Evolutionary conservation across 1,139 yeast species (phyloP).

Genomic region (Magnusiomyces clavatus): DNA sequence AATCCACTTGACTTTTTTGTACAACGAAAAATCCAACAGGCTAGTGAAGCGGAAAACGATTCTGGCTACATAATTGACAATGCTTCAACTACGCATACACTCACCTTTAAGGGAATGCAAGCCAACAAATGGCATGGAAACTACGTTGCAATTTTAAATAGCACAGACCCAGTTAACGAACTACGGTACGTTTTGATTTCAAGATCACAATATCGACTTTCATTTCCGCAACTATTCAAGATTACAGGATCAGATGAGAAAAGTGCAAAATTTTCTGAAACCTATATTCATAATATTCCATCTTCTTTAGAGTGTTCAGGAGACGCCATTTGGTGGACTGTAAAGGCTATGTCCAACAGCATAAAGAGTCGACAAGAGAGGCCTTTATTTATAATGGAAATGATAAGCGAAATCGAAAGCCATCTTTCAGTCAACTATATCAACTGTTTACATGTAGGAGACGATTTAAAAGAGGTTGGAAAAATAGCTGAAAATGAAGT

Average conservation of each 20-base stretch:
- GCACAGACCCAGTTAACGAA: neutral
- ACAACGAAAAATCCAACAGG: neutral
- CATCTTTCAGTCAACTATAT: neutral
- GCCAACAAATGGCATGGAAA: neutral
- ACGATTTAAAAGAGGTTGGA: neutral
- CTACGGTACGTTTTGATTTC: neutral
- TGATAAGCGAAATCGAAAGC: conserved; percentile 1
- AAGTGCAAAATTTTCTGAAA: neutral
- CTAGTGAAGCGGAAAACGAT: neutral
- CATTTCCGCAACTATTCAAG: neutral
- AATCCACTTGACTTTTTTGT: neutral
- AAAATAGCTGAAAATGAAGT: neutral
- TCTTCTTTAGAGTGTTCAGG: neutral
- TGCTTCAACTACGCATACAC: neutral
- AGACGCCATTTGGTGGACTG: conserved; percentile 2
- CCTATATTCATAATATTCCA: neutral
- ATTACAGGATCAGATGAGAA: neutral
- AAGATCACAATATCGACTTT: neutral
- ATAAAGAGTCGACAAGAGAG: neutral
- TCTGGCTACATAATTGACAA: neutral
- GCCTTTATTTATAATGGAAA: neutral
- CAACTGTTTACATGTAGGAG: neutral
- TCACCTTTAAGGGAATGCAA: neutral
- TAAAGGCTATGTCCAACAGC: conserved; percentile 3
- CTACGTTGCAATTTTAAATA: neutral